Evolutionary conservation across 805 yeast species (phyloP), one percentile per base, ranked within the genome.

Genomic region (Myxozyma melibiosi): DNA sequence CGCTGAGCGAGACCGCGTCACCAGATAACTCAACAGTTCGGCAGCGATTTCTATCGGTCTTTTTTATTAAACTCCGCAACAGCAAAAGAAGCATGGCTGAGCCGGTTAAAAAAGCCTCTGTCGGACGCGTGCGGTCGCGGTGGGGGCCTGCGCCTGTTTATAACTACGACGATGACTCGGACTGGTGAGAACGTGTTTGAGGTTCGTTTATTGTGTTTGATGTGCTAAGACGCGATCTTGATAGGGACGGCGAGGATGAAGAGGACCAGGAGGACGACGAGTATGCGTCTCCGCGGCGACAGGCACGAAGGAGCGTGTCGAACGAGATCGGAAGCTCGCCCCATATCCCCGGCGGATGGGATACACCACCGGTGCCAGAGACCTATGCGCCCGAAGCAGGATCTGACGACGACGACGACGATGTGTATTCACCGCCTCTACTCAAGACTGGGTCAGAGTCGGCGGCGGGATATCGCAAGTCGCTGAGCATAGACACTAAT

Each of bases 191-290:
- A 14, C 6, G 2, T n/a, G n/a, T n/a, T n/a, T n/a, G n/a, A n/a
- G n/a, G n/a, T n/a, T n/a, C n/a, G n/a, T n/a, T n/a, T n/a, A n/a
- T n/a, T n/a, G n/a, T n/a, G n/a, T n/a, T n/a, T n/a, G n/a, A n/a
- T n/a, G n/a, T n/a, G n/a, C n/a, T n/a, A n/a, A n/a, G n/a, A n/a
- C n/a, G n/a, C n/a, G n/a, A n/a, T n/a, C n/a, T n/a, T n/a, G n/a
- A n/a, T 25, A 43, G 47, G 47, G 47, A 43, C 24, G 47, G 47
- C 16, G 47, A 43, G 30, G 47, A 43, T n/a, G 47, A 43, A 20
- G 27, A 22, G 5, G 47, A 27, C 5, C 37, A 43, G 4, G 47
- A 43, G 18, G 44, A 40, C 8, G 34, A 30, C 16, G n/a, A 13
- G 47, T 18, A 18, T 28, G 16, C 35, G 18, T 8, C n/a, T 16